Percentiles rank a stretch among this genome's conserved stretches.
phyloP scores from a whole-genome alignment of 495 filamentous ascomycete species.

The Podospora australis region DNA sequence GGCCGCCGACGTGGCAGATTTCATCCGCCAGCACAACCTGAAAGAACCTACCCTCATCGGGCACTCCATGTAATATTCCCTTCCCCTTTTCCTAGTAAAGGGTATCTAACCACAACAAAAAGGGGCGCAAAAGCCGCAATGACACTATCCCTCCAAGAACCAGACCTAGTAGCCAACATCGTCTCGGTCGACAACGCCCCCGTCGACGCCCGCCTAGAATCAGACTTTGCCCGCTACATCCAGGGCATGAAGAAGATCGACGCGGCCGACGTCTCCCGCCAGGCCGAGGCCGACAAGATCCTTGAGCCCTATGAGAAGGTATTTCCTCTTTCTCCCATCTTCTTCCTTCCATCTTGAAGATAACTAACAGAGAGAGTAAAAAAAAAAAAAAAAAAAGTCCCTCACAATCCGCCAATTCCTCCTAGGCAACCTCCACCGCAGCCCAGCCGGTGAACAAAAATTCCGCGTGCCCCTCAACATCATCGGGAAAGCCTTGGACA shows the following conservation, averaged over 20 bases:
- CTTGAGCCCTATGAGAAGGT: slow-evolving; percentile 74
- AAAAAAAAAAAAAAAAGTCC: too few relatives aligned
- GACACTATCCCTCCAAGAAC: slow-evolving; percentile 68
- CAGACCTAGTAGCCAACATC: slow-evolving; percentile 57
- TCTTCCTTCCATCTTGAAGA: too few relatives aligned
- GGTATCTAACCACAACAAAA: background rate
- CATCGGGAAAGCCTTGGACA: slow-evolving; percentile 31
- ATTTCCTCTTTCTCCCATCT: too few relatives aligned
- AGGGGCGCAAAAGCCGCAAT: slow-evolving; percentile 96
- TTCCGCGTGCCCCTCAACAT: slow-evolving; percentile 43
- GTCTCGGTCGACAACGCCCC: slow-evolving; percentile 93
- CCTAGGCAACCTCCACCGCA: slow-evolving; percentile 73
- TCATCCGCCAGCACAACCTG: slow-evolving; percentile 69
- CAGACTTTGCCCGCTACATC: slow-evolving; percentile 74
- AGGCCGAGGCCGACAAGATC: slow-evolving; percentile 74
- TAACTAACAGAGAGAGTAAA: too few relatives aligned
- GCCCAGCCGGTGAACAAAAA: slow-evolving; percentile 20
- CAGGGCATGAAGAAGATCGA: slow-evolving; percentile 82
- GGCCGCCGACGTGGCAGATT: slow-evolving; percentile 78
- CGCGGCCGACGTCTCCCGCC: slow-evolving; percentile 53
- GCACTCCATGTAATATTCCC: slow-evolving; percentile 74
- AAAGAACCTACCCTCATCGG: slow-evolving; percentile 72
- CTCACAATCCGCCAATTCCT: slow-evolving; percentile 83
- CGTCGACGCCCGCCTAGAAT: slow-evolving; percentile 63
- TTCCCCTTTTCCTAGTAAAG: background rate